Evolutionary conservation across 139 green algal species (phyloP).

Genomic region (Edaphochlamys debaryana): DNA sequence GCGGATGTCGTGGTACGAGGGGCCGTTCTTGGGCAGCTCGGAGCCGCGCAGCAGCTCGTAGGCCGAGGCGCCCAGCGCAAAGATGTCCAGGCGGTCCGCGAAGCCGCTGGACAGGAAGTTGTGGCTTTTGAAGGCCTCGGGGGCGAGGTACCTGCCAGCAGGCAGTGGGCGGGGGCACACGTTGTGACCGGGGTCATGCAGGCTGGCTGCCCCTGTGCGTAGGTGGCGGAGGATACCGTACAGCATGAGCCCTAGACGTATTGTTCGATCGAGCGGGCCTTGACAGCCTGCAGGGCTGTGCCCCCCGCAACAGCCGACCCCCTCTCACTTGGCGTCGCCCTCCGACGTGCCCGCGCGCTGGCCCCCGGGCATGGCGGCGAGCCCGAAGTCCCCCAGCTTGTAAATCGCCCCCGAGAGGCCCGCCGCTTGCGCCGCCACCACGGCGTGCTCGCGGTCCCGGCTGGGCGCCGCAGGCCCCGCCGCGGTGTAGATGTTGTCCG

Average conservation of each 20-base stretch:
- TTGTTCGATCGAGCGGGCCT: too few relatives aligned
- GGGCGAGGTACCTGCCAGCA: slow-evolving; percentile 82
- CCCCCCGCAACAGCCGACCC: too few relatives aligned
- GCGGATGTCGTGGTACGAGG: slow-evolving; percentile 68
- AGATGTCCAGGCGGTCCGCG: slow-evolving; percentile 92
- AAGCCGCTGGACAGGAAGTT: slow-evolving; percentile 44
- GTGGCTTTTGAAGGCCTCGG: slow-evolving; percentile 81
- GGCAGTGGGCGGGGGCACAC: too few relatives aligned
- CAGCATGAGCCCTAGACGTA: too few relatives aligned
- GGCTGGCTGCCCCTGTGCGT: too few relatives aligned
- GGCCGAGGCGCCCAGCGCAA: slow-evolving; percentile 84
- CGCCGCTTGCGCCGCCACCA: not conserved
- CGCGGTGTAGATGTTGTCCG: slow-evolving; percentile 90
- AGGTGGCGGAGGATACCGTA: too few relatives aligned
- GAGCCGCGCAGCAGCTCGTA: slow-evolving; percentile 82
- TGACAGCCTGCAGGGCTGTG: too few relatives aligned
- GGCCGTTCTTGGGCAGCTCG: slow-evolving; percentile 63
- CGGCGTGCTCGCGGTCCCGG: not conserved
- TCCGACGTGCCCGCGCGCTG: slow-evolving; percentile 60
- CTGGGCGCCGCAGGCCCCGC: not conserved
- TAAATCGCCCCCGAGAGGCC: not conserved
- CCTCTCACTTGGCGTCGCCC: slow-evolving; percentile 77
- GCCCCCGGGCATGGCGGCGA: slow-evolving; percentile 67
- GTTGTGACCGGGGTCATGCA: too few relatives aligned
- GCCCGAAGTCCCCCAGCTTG: slow-evolving; percentile 95